These are phyloP conservation scores for Pyronema domesticum DNA, from an alignment of 495 filamentous ascomycete species.

Conservation along the genomic window DNA sequence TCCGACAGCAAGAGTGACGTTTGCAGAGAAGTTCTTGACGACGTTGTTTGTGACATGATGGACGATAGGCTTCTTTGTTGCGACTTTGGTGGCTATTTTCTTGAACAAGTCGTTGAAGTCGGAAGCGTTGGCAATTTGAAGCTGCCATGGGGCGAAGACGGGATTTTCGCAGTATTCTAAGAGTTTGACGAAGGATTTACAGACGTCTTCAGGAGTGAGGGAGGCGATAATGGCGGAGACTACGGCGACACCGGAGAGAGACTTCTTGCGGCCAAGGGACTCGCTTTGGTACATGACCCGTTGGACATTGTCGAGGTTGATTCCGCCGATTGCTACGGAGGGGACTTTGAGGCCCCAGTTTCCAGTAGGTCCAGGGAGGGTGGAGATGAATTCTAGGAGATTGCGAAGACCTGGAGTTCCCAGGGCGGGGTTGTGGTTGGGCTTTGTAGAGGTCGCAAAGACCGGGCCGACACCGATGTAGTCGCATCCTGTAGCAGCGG, in stretches of 20 bases:
- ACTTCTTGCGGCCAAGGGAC: constrained; percentile 28
- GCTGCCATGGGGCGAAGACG: neutral
- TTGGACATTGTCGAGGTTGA: constrained; percentile 62
- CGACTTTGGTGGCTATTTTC: constrained; percentile 28
- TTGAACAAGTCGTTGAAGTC: constrained; percentile 25
- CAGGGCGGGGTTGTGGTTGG: constrained; percentile 14
- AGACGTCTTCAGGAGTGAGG: constrained; percentile 40
- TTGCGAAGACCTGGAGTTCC: constrained; percentile 8
- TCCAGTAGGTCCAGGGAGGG: neutral
- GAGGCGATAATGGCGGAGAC: constrained; percentile 78
- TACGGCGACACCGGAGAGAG: constrained; percentile 63
- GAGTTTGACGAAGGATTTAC: constrained; percentile 36
- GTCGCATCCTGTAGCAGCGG: constrained; percentile 30
- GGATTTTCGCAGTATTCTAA: neutral
- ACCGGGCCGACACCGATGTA: constrained; percentile 82
- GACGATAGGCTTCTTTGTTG: constrained; percentile 48
- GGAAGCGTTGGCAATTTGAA: neutral
- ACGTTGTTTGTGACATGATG: constrained; percentile 94
- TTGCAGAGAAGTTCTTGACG: constrained; percentile 84
- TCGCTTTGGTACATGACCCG: constrained; percentile 50
- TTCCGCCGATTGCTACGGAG: constrained; percentile 72
- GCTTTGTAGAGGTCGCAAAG: constrained; percentile 56
- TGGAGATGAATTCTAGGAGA: constrained; percentile 12
- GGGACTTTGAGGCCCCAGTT: constrained; percentile 27
- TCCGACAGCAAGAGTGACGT: constrained; percentile 67